These are phyloP conservation scores for Saccharum hybrid DNA, from an alignment of 202 grass and related monocot genomes.

Conservation along the genomic window DNA sequence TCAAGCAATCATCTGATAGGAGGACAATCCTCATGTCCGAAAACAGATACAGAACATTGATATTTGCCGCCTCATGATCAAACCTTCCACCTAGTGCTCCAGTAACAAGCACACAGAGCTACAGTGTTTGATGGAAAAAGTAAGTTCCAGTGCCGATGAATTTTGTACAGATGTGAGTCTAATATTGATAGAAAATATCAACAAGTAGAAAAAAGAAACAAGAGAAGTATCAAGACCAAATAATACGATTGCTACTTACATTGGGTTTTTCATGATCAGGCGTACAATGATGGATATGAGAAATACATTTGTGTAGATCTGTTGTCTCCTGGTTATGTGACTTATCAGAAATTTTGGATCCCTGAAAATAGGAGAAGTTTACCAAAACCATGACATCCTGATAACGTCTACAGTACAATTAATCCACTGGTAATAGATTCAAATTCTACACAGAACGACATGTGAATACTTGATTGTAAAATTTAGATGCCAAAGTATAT, in stretches of 20 bases:
- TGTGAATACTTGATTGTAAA: slow-evolving; percentile 2
- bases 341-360: slow-evolving; percentile 70
- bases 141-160: not conserved
- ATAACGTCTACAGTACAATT: slow-evolving; percentile 1
- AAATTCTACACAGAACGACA: slow-evolving; percentile 1
- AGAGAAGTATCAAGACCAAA: not conserved
- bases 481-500: not conserved
- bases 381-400: slow-evolving; percentile 13
- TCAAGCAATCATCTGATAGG: slow-evolving; percentile 75
- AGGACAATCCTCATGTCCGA: slow-evolving; percentile 62
- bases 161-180: not conserved
- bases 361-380: slow-evolving; percentile 44
- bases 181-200: slow-evolving; percentile 16
- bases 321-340: slow-evolving; percentile 77
- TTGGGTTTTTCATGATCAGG: slow-evolving; percentile 51
- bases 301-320: slow-evolving; percentile 81
- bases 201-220: not conserved
- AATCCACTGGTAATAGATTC: not conserved
- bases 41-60: slow-evolving; percentile 66
- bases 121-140: slow-evolving; percentile 21
- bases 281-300: slow-evolving; percentile 52
- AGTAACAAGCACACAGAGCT: slow-evolving; percentile 64
- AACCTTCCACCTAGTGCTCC: slow-evolving; percentile 83
- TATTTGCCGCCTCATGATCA: slow-evolving; percentile 70
- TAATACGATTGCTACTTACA: slow-evolving; percentile 49